phyloP scores from a whole-genome alignment of 1,284 basidiomycete species.

The Fomitiporia mediterranea region DNA sequence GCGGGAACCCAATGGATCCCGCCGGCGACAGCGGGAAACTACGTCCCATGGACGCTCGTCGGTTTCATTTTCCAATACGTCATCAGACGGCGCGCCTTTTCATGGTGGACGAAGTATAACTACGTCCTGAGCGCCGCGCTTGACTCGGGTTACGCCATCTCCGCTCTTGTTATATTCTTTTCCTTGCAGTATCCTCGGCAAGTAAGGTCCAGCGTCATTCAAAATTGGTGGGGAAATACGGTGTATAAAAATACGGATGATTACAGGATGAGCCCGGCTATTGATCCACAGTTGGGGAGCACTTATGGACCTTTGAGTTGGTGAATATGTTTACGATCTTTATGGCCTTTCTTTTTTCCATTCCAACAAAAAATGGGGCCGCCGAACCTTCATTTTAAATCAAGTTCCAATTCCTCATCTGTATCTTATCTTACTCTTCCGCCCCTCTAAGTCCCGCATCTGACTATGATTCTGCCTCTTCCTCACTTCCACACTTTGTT shows the following conservation, averaged over 20 bases:
- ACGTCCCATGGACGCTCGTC: constrained; percentile 35
- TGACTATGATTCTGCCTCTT: too few species aligned
- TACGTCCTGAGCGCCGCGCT: constrained; percentile 29
- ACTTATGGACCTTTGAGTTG: neutral
- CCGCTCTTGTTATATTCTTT: constrained; percentile 29
- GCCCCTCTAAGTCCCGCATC: too few species aligned
- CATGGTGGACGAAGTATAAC: constrained; percentile 45
- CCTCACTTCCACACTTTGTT: too few species aligned
- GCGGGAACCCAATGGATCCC: constrained; percentile 50
- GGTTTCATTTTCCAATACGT: constrained; percentile 44
- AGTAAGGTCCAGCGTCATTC: constrained; percentile 23
- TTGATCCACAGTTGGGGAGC: neutral
- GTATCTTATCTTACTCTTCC: too few species aligned
- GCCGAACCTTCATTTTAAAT: too few species aligned
- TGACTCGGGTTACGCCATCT: constrained; percentile 29
- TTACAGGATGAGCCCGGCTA: neutral
- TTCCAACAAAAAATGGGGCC: too few species aligned
- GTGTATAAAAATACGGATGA: constrained; percentile 22
- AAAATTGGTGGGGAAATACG: constrained; percentile 29
- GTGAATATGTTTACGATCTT: neutral
- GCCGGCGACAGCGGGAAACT: constrained; percentile 42
- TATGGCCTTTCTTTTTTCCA: too few species aligned
- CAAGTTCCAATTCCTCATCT: neutral
- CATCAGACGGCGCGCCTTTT: constrained; percentile 37
- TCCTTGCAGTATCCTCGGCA: constrained; percentile 27